Base-by-base conservation (phyloP, 2,329 filamentous ascomycete species). In the Monosporascus sp. region DNA sequence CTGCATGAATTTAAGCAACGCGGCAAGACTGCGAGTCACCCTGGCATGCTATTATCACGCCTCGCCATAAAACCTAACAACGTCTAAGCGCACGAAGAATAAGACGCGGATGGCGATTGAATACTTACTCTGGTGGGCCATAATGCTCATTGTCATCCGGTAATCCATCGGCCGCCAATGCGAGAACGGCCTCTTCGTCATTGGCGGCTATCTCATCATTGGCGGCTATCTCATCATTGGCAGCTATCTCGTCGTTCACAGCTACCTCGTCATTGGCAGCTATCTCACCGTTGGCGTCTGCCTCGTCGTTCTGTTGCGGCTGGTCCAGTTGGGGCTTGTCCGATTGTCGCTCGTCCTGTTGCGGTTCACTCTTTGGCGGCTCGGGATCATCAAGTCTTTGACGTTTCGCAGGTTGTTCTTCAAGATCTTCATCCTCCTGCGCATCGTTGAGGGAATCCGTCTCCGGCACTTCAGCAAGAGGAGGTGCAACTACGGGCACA, bases 321-420 rank as follows among this genome's bases (percentile, higher is more conserved):
- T 52, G 54, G 24, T 59, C 59, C 44, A 31, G 27, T 31, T 31
- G 27, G 3, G 9, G 27, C 27, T 35, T 3, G 31, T 14, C 31
- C 31, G 14, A 14, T 35, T 35, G 31, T 35, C 2, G 11, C 38
- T 41, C 17, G 38, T 8, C 18, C 38, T 18, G 38, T n/a, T 18
- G 17, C 17, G 17, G 17, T 3, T 62, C 61, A 39, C 63, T 56
- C 38, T 53, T 46, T 5, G 53, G 57, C 27, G 59, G 54, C 5
- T 51, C 55, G 24, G 58, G 57, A 41, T 62, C 60, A 11, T 66
- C 62, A 20, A 67, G 57, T n/a, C 65, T 60, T 47, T 61, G 67
- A 22, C 67, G 66, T 54, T 69, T 69, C 7, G 63, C 58, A 15
- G 65, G 62, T 25, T 67, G 66, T 36, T 64, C 65, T 27, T 67